phyloP scores from a whole-genome alignment of 495 filamentous ascomycete genomes.

The Tuber aestivum region DNA sequence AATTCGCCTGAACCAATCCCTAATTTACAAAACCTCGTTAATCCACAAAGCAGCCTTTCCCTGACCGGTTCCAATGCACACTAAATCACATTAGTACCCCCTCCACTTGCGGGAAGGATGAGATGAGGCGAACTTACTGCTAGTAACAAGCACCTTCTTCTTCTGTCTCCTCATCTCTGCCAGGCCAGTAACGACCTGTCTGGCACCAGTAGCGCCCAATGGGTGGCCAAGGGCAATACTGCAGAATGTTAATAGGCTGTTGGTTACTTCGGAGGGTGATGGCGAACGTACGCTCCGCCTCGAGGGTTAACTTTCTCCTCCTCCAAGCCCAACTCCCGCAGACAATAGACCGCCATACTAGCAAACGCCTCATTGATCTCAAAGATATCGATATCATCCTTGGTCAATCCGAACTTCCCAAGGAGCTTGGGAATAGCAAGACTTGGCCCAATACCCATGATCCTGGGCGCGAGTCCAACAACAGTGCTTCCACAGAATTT shows the following conservation, averaged over 20 bases:
- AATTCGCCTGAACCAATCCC: not conserved
- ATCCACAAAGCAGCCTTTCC: constrained; percentile 84
- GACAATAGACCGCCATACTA: constrained; percentile 92
- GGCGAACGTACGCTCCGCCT: constrained; percentile 55
- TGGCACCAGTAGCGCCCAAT: constrained; percentile 69
- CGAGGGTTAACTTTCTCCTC: constrained; percentile 82
- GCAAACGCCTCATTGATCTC: constrained; percentile 98
- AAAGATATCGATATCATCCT: constrained; percentile 78
- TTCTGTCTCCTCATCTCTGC: constrained; percentile 71
- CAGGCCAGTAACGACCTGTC: constrained; percentile 78
- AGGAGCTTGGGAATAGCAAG: constrained; percentile 93
- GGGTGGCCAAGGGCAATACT: constrained; percentile 71
- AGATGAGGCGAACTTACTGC: constrained; percentile 52
- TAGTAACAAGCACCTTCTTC: constrained; percentile 77
- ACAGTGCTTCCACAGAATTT: constrained; percentile 93
- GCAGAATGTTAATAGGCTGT: constrained; percentile 35
- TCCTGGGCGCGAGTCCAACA: constrained; percentile 77
- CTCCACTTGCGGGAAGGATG: not conserved
- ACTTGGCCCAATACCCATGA: constrained; percentile 96
- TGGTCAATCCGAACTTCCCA: constrained; percentile 66
- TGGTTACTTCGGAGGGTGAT: not conserved
- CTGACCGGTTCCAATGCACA: constrained; percentile 54
- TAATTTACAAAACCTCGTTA: constrained; percentile 50
- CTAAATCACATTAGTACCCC: constrained; percentile 46
- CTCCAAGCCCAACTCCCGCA: constrained; percentile 68